Conservation (phyloP, 1,284 basidiomycete genomes). For the Cystobasidium pallidum region DNA sequence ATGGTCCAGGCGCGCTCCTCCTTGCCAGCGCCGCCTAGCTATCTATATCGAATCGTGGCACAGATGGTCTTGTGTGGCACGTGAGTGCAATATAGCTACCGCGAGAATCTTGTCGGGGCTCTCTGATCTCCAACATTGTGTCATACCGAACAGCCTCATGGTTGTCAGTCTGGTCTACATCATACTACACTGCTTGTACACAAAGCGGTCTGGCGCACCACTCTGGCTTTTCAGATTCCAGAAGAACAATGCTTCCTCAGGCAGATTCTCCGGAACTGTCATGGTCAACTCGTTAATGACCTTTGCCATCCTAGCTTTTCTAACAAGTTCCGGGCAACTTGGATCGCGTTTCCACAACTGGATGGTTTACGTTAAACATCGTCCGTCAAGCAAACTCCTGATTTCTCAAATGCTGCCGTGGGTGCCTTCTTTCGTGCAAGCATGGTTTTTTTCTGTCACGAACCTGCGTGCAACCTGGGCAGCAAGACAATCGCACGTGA, state of each 20-base stretch:
- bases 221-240: background rate
- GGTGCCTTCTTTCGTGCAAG: constrained; percentile 10
- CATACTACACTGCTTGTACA: background rate
- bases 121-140: no score
- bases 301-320: background rate
- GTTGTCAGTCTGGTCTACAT: background rate
- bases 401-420: constrained; percentile 5
- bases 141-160: background rate
- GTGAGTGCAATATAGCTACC: background rate
- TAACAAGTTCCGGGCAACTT: constrained; percentile 3
- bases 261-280: background rate
- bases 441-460: constrained; percentile 21
- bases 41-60: background rate
- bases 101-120: no score
- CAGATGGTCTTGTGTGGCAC: constrained; percentile 7
- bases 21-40: constrained; percentile 1
- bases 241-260: background rate
- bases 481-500: no score
- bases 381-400: background rate
- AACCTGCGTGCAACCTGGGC: constrained; percentile 25
- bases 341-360: constrained; percentile 15
- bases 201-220: background rate
- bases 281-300: constrained; percentile 9
- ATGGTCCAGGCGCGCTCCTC: background rate
- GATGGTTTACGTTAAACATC: background rate